Evolutionary conservation across 169 alveolate genomes (phyloP), one percentile per base, ranked within the genome.

Genomic region (Eimeria necatrix): DNA sequence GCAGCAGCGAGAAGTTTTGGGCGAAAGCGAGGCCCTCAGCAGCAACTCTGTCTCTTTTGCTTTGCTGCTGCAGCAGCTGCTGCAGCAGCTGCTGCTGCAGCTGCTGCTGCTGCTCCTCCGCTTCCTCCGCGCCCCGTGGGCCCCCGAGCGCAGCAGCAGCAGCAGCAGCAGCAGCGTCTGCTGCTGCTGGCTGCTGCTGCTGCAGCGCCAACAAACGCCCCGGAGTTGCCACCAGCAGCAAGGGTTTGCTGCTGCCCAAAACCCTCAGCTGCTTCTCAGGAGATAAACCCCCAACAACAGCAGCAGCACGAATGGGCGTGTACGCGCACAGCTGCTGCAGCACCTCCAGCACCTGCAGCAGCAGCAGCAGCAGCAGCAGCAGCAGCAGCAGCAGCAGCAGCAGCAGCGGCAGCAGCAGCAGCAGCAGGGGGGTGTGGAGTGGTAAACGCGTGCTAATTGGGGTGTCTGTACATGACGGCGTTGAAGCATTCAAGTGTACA

Each of bases 231-330:
- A 99, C 98, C 20, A 99, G 97, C 26, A 99, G 96, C 95, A 99
- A 99, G 0, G 99, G 99, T 71, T 97, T 98, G 94, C 98, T 98
- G 12, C 18, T 46, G 5, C 99, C 97, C 71, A 99, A 94, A 68
- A 99, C 98, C 24, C 98, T 96, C 22, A 99, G 99, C 95, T 99
- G 99, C 41, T 98, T 95, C 49, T 98, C 98, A 97, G 98, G 97
- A 91, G 99, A 99, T 83, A 99, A 96, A 9, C 99, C 99, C 32
- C 99, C 99, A 41, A 99, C 99, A 16, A 99, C 95, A 26, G 98
- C 98, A n/a, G 64, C 74, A 14, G 41, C 8, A 46, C 51, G 49
- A 22, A 84, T 46, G 7, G 91, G 91, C 48, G 91, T 84, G 26
- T 84, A 60, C 24, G 26, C 24, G 24, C 91, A 84, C 78, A 84